A percentile compares a stretch with the other conserved stretches of the same genome.
Evolutionary conservation across 2,329 filamentous ascomycete genomes (phyloP).

Genomic region (Tolypocladium cylindrosporum): DNA sequence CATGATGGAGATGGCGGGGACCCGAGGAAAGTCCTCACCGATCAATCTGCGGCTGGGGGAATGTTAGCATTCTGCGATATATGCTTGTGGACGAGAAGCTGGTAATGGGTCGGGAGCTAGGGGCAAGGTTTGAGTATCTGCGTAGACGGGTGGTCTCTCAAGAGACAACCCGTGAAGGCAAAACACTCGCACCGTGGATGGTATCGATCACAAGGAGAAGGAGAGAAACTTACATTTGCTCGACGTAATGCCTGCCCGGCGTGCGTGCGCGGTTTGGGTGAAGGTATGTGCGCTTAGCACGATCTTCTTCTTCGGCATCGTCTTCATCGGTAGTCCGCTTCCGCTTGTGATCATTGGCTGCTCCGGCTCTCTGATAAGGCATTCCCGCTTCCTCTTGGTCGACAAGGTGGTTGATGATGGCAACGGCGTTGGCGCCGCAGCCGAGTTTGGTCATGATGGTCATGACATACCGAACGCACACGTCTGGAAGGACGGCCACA

Average conservation of each 20-base stretch:
- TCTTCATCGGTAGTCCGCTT: conserved; percentile 22
- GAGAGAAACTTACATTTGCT: not conserved
- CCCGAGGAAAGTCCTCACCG: not conserved
- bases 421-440: conserved; percentile 18
- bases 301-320: not conserved
- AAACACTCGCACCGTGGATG: not conserved
- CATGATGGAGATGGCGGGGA: not conserved
- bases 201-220: not conserved
- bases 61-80: not conserved
- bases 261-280: not conserved
- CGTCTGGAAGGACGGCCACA: conserved; percentile 31
- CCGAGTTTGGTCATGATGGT: conserved; percentile 13
- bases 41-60: not conserved
- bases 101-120: not conserved
- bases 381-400: conserved; percentile 27
- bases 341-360: conserved; percentile 23
- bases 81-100: not conserved
- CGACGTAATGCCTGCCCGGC: not conserved
- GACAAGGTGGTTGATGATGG: conserved; percentile 27
- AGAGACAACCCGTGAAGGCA: not conserved
- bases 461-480: conserved; percentile 28
- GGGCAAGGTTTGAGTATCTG: not conserved
- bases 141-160: not conserved
- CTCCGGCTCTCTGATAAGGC: conserved; percentile 23
- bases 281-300: not conserved